Evolutionary conservation across 2,329 filamentous ascomycete species (phyloP), one percentile per base, ranked within the genome.

Genomic region (Kalmusia sp.): DNA sequence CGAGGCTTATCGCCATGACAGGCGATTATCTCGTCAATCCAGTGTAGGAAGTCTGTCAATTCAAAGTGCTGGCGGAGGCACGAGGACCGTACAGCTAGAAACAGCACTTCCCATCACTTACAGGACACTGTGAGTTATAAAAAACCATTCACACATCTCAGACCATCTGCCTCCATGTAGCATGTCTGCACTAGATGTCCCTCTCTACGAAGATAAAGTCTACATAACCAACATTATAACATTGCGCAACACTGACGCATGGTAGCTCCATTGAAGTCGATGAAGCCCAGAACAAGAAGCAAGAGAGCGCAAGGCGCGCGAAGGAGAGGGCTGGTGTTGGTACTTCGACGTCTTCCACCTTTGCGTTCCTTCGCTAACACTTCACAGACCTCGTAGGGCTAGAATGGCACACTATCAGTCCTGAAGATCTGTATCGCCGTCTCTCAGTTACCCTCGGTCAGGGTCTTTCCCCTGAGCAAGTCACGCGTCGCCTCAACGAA

Each of bases 351-450:
- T n/a, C 15, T 11, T 35, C 31, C n/a, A 8, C 31, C 6, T n/a
- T 9, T 24, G 11, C 3, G 24, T 3, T 15, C 22, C 12, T 39
- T 14, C 24, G 11, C 17, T 48, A 33, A 27, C 2, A 15, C 19
- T 21, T 28, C 27, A 15, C 35, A 72, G 67, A 72, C 46, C 62
- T 72, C 4, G 83, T 81, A 45, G 79, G 82, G 52, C 78, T 91
- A 44, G 85, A 90, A 64, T 90, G 88, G 86, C 89, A 92, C 69
- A 84, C 76, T 0, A 74, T 89, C 9, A 70, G 83, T 0, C 65
- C 80, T 11, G 77, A 84, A 6, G 84, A 89, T 52, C 76, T 90
- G n/a, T 79, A 82, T 52, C 78, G 79, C 24, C 82, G 86, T 22
- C 80, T 90, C 28, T 79, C 80, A 1, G 84, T 82, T 5, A 86